Evolutionary conservation across 1,139 yeast genomes (phyloP).

Genomic region (Taphrina confusa): DNA sequence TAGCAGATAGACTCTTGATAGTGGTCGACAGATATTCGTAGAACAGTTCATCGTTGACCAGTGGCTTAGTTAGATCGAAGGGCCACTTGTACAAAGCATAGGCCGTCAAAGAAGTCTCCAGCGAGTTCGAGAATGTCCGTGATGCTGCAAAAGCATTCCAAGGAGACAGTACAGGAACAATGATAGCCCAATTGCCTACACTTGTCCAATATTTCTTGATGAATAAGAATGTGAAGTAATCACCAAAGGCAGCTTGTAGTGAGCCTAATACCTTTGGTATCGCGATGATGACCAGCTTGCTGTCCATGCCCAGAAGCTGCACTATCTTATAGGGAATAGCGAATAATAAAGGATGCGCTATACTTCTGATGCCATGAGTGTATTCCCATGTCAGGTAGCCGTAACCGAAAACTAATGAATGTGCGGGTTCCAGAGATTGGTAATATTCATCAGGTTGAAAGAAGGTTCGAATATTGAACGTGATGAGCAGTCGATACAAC

Average conservation of each 20-base stretch:
- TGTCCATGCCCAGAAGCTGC: conserved; percentile 44
- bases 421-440: conserved; percentile 94
- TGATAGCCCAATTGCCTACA: conserved; percentile 38
- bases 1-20: conserved; percentile 15
- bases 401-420: conserved; percentile 66
- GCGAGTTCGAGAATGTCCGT: conserved; percentile 80
- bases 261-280: conserved; percentile 72
- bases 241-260: conserved; percentile 69
- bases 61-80: conserved; percentile 39
- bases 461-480: conserved; percentile 66
- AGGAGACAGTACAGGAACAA: conserved; percentile 17
- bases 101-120: conserved; percentile 73
- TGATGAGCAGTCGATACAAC: conserved; percentile 50
- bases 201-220: conserved; percentile 43
- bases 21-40: conserved; percentile 34
- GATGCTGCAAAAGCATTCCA: conserved; percentile 73
- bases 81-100: conserved; percentile 78
- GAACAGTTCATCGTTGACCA: conserved; percentile 35
- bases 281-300: conserved; percentile 47
- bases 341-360: conserved; percentile 76
- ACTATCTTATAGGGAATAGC: conserved; percentile 49
- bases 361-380: conserved; percentile 71
- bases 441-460: conserved; percentile 97
- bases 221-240: conserved; percentile 46
- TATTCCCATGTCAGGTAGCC: conserved; percentile 97